phyloP scores from a whole-genome alignment of 768 basidiomycete genomes.

The Tricholoma bakamatsutake region DNA sequence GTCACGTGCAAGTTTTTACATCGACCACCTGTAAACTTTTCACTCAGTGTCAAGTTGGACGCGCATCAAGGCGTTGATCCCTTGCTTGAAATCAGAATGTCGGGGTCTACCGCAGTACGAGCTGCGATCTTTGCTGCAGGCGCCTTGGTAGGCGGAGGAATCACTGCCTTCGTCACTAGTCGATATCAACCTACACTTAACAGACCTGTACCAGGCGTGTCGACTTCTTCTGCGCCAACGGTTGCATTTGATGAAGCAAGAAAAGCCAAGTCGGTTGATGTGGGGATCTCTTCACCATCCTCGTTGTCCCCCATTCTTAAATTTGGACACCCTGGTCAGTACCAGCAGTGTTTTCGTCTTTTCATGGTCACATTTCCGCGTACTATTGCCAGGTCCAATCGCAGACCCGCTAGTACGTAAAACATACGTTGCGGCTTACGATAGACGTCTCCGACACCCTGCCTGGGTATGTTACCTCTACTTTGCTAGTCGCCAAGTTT shows the following conservation, averaged over 20 bases:
- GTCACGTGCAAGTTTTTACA: not conserved
- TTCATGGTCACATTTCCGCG: not conserved
- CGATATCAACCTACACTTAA: conserved; percentile 16
- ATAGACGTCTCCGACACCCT: conserved; percentile 84
- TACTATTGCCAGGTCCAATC: conserved; percentile 61
- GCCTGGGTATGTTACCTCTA: conserved; percentile 65
- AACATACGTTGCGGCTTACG: conserved; percentile 88
- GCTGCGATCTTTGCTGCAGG: conserved; percentile 80
- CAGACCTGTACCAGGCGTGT: conserved; percentile 7
- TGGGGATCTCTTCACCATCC: conserved; percentile 23
- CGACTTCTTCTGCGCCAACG: conserved; percentile 28
- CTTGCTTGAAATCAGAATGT: conserved; percentile 10
- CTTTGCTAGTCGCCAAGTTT: not conserved
- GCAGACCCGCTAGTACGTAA: conserved; percentile 72
- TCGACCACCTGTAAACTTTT: not conserved
- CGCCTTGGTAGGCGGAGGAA: conserved; percentile 73
- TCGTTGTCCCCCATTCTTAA: conserved; percentile 45
- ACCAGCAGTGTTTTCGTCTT: not conserved
- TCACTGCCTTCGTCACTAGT: conserved; percentile 45
- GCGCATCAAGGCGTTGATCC: too few relatives aligned
- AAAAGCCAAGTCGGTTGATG: conserved; percentile 33
- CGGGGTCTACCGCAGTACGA: conserved; percentile 43
- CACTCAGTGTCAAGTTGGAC: too few relatives aligned
- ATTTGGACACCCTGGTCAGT: conserved; percentile 77
- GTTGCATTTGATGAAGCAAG: conserved; percentile 43